These are phyloP conservation scores for Macrocystidia cucumis DNA, from an alignment of 1,284 basidiomycete genomes.

Conservation along the genomic window DNA sequence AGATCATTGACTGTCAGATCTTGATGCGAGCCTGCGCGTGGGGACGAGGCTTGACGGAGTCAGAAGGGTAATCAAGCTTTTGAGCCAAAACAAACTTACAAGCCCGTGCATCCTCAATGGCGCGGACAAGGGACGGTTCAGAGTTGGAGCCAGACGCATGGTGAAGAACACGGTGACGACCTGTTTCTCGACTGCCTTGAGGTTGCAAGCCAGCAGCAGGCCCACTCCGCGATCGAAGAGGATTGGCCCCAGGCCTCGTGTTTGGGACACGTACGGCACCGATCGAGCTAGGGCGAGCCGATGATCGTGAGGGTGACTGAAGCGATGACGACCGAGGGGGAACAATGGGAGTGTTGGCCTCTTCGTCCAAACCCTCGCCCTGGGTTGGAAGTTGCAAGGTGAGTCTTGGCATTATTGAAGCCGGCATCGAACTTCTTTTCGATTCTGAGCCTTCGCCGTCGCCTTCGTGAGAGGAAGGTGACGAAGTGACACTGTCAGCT, in stretches of 20 bases:
- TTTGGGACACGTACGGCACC: slow-evolving; percentile 23
- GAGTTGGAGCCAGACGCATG: slow-evolving; percentile 68
- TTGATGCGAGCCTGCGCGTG: slow-evolving; percentile 36
- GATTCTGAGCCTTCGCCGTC: slow-evolving; percentile 9
- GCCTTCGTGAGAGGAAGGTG: slow-evolving; percentile 11
- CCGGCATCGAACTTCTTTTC: slow-evolving; percentile 11
- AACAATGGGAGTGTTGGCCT: slow-evolving; percentile 31
- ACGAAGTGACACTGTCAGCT: slow-evolving; percentile 14
- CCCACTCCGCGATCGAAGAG: slow-evolving; percentile 30
- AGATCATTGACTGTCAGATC: slow-evolving; percentile 45
- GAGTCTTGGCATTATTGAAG: slow-evolving; percentile 22
- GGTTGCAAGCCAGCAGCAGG: slow-evolving; percentile 22
- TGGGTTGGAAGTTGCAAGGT: slow-evolving; percentile 25
- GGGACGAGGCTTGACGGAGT: slow-evolving; percentile 12
- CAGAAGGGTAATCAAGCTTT: background rate
- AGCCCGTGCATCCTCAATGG: slow-evolving; percentile 35
- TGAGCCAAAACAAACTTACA: slow-evolving; percentile 27
- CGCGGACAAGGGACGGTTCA: slow-evolving; percentile 64
- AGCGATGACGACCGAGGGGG: slow-evolving; percentile 56
- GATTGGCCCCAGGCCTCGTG: slow-evolving; percentile 27
- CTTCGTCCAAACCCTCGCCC: slow-evolving; percentile 19
- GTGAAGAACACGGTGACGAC: slow-evolving; percentile 51
- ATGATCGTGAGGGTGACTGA: slow-evolving; percentile 30
- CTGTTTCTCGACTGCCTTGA: slow-evolving; percentile 31
- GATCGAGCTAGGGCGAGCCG: slow-evolving; percentile 24